Evolutionary conservation across 495 filamentous ascomycete genomes (phyloP), one percentile per base, ranked within the genome.

Genomic region (Trichoderma asperelloides): DNA sequence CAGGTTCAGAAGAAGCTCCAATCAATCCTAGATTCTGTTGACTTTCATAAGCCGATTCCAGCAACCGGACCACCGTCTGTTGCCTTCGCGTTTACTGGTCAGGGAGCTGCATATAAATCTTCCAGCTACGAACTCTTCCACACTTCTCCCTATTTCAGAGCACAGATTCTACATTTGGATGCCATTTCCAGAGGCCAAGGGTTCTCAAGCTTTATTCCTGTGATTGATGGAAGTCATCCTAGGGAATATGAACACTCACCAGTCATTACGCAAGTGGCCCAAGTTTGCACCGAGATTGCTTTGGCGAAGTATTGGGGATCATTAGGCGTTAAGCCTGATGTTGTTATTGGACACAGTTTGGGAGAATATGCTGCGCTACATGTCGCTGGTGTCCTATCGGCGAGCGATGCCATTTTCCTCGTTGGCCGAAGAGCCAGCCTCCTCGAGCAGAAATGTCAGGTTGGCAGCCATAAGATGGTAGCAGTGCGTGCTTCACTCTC

Each of bases 351-450:
- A 27, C 93, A 97, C 79, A 96, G 91, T 74, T 70, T 85, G 15
- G 93, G 93, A 67, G 93, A 97, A 75, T 96, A 94, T 77, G 91
- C 93, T 62, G 93, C 93, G 15, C 79, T 96, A 2, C 83, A 93
- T 71, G 87, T 88, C 40, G 87, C 92, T 25, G 93, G 91, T 65
- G 87, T 96, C 15, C 77, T 97, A 13, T 90, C 88, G 9, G 88
- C 85, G 39, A 86, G 84, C 68, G 92, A 96, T 72, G 87, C 89
- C 39, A 86, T 97, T 70, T 91, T 88, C 70, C 82, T 96, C 11
- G 89, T 92, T 63, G 93, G 92, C 30, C 81, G 84, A 41, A 86
- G 93, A 62, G 93, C 93, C 40, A 81, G 87, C 70, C 80, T 96
- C 21, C 81, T 96, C 3, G 84, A 87, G n/a, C 80, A 87, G 39